A percentile compares a stretch with the other conserved stretches of the same genome.
Conservation (phyloP, 2,329 filamentous ascomycete species). For the Colletotrichum limetticola region DNA sequence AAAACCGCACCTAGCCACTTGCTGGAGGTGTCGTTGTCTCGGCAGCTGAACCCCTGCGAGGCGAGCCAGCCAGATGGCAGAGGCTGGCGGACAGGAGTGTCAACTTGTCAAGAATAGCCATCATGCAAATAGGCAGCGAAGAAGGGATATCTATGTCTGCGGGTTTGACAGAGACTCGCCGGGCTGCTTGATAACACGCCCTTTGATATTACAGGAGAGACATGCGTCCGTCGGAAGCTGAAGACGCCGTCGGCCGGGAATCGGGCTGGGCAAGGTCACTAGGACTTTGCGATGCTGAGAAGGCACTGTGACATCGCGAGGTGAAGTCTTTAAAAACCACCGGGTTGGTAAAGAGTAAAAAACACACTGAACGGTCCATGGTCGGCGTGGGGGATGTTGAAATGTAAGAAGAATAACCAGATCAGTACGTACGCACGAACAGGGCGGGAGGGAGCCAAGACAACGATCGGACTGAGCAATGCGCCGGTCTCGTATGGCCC, state of each 20-base stretch:
- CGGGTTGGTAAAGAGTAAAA: not conserved
- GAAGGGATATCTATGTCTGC: not conserved
- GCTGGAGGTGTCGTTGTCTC: not conserved
- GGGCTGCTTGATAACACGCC: not conserved
- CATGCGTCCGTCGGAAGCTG: constrained; percentile 20
- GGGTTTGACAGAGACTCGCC: not conserved
- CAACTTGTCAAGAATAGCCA: not conserved
- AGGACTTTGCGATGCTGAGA: not conserved
- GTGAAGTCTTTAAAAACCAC: not conserved
- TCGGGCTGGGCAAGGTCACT: constrained; percentile 8
- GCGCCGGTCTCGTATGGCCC: constrained; percentile 6
- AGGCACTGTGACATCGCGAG: not conserved
- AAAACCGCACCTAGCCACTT: not conserved
- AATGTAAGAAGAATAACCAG: not conserved
- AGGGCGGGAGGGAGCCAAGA: constrained; percentile 6
- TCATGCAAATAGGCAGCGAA: not conserved
- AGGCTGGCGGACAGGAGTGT: not conserved
- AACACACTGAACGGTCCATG: not conserved
- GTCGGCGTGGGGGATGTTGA: not conserved
- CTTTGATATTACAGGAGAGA: not conserved
- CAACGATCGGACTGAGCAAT: not conserved
- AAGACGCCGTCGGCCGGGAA: constrained; percentile 21
- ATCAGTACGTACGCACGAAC: not conserved
- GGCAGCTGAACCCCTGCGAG: constrained; percentile 8
- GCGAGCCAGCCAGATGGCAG: not conserved